Percentiles rank a stretch among this genome's conserved stretches.
Conservation (phyloP, 2,329 filamentous ascomycete species). For the Cladobotryum mycophilum region DNA sequence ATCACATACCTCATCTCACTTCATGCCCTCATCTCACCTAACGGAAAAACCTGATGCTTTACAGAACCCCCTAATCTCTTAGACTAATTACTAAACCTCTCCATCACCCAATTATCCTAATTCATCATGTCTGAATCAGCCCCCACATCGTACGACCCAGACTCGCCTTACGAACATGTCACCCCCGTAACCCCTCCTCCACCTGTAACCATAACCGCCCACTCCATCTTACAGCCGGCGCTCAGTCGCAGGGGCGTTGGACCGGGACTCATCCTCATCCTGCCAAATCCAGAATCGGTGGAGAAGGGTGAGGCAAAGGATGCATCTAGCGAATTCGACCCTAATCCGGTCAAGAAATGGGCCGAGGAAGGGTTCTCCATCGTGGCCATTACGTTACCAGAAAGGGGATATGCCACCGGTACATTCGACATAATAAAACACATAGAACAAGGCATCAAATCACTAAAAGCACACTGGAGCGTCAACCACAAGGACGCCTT, state of each 20-base stretch:
- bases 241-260: conserved; percentile 26
- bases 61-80: no score
- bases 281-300: conserved; percentile 8
- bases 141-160: conserved; percentile 6
- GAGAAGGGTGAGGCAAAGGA: conserved; percentile 4
- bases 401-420: background rate
- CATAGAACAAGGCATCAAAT: conserved; percentile 1
- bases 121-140: background rate
- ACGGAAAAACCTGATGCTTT: background rate
- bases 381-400: conserved; percentile 14
- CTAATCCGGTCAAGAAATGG: conserved; percentile 28
- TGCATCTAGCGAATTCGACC: conserved; percentile 9
- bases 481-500: background rate
- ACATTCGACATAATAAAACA: background rate
- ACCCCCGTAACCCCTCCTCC: conserved; percentile 10
- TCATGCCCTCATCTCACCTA: no score
- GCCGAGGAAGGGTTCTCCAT: conserved; percentile 31
- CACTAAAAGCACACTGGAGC: background rate
- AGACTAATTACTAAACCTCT: background rate
- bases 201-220: background rate
- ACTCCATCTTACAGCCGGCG: conserved; percentile 18
- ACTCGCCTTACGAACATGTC: conserved; percentile 11
- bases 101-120: background rate
- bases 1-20: no score
- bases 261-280: conserved; percentile 27